These are phyloP conservation scores for Solidago caesia DNA, from an alignment of 129 eudicot genomes.

Conservation along the genomic window DNA sequence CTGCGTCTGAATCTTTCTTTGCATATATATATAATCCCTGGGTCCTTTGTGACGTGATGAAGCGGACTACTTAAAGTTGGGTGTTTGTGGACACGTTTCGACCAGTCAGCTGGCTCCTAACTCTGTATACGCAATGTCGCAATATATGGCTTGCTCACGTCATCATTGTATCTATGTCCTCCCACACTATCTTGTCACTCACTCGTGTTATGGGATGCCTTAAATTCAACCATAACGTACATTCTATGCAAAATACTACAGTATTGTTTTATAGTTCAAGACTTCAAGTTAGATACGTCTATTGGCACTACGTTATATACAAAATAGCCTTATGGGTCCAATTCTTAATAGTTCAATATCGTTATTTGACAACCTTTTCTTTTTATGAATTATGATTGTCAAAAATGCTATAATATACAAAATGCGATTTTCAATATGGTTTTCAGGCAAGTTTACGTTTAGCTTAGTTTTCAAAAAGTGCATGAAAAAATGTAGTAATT, in stretches of 20 bases:
- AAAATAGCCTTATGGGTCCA: no score
- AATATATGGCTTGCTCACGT: slow-evolving; percentile 13
- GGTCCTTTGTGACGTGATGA: slow-evolving; percentile 40
- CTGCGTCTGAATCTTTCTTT: slow-evolving; percentile 16
- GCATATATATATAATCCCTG: not conserved
- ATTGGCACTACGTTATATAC: no score
- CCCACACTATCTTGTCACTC: slow-evolving; percentile 35
- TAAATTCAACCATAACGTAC: not conserved
- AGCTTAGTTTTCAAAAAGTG: no score
- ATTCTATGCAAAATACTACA: no score
- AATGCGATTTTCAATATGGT: no score
- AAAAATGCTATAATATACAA: no score
- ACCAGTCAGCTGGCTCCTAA: slow-evolving; percentile 17
- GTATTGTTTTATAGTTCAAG: not conserved
- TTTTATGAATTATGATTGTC: no score
- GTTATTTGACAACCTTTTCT: no score
- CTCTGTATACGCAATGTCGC: slow-evolving; percentile 26
- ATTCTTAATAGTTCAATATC: no score
- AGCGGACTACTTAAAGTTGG: slow-evolving; percentile 7
- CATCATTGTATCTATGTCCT: slow-evolving; percentile 24
- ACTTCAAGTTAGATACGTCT: no score
- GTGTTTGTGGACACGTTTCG: slow-evolving; percentile 22
- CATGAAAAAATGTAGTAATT: no score
- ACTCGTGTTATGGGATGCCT: slow-evolving; percentile 1
- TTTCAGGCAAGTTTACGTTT: no score